Base-by-base conservation (phyloP, 768 basidiomycete species). In the Lepiota venenata region DNA sequence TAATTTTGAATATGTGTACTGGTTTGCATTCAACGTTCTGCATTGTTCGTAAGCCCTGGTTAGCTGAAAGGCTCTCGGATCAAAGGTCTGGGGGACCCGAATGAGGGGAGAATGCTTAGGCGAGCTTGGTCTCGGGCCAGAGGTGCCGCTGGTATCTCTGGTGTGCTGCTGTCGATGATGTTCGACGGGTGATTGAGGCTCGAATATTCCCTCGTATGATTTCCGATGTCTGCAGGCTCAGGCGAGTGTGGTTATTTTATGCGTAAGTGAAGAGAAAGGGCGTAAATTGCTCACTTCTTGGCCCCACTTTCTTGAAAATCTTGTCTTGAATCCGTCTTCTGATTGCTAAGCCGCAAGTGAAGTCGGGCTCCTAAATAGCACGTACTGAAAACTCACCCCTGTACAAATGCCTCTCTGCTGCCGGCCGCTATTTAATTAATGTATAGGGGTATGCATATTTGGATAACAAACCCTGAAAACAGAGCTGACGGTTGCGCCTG, bases 1-100 rank as follows among this genome's bases (percentile, higher is more conserved):
- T 9, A 64, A 51, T n/a, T 57, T 53, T 1, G 66, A 66, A 56
- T 87, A 91, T 32, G 68, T 61, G 61, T 81, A 83, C 29, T 66
- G 61, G 53, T 78, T 77, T 29, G 63, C 16, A 60, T 68, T 71
- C 55, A 50, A 55, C 37, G 58, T 47, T 47, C 61, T 71, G 58
- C 61, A 69, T 12, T 60, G 54, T 16, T 68, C 61, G 58, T 65
- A 69, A 4, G 59, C 66, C 41, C 60, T 63, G 12, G 67, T 69
- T 39, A 67, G 64, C 29, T 66, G 57, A 20, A 67, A 60, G 22
- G 64, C 61, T 35, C 67, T 63, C 10, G 32, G 10, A 22, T 60
- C 63, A 10, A 58, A 49, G 11, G 61, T 61, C 12, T 16, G 43
- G 10, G 21, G 18, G 7, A n/a, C 20, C n/a, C 35, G n/a, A 15